Evolutionary conservation across 108 stramenopile species (phyloP).

Genomic region (Seminavis robusta): DNA sequence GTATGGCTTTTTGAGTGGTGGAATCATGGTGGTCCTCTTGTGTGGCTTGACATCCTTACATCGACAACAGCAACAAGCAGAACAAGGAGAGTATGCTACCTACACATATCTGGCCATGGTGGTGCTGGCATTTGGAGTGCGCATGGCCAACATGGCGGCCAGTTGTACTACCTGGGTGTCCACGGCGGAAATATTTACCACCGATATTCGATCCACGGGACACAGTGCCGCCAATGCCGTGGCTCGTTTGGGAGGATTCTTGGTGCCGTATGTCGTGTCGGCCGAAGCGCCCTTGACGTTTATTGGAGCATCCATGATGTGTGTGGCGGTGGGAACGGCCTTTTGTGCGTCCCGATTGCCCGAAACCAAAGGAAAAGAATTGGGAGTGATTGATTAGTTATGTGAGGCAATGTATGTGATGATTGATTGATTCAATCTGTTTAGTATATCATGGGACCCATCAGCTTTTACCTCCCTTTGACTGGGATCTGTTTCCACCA

Average conservation of each 20-base stretch:
- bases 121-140: conserved; percentile 29
- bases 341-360: conserved; percentile 9
- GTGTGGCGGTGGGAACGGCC: conserved; percentile 2
- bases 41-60: conserved; percentile 3
- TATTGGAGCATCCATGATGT: conserved; percentile 16
- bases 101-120: too few relatives aligned
- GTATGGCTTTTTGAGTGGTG: conserved; percentile 32
- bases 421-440: too few relatives aligned
- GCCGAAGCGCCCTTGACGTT: conserved; percentile 2
- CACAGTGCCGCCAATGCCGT: conserved; percentile 66
- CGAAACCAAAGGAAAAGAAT: conserved; percentile 35
- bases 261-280: conserved; percentile 9
- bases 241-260: conserved; percentile 50
- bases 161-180: conserved; percentile 55
- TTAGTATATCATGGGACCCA: too few relatives aligned
- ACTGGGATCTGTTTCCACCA: too few relatives aligned
- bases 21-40: conserved; percentile 26
- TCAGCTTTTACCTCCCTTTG: too few relatives aligned
- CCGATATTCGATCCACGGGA: conserved; percentile 66
- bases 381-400: too few relatives aligned
- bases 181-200: conserved; percentile 64
- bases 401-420: too few relatives aligned
- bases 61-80: too few relatives aligned
- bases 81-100: too few relatives aligned
- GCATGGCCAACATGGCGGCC: conserved; percentile 43